Evolutionary conservation across 225 moss, liverwort and hornwort genomes (phyloP).

Genomic region (Bryum argenteum): DNA sequence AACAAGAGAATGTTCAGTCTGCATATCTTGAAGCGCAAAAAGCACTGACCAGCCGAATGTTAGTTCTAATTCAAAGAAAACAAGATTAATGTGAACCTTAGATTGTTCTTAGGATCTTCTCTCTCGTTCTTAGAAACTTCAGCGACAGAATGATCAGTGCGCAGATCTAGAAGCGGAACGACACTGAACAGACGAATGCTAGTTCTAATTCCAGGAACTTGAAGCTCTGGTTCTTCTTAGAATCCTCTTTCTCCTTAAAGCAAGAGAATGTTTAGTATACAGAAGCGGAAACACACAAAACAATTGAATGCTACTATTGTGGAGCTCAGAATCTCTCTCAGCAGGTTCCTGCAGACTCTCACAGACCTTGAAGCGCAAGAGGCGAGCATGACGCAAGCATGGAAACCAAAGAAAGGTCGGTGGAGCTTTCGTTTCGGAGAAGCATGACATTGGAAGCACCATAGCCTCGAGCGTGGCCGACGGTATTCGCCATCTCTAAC

Average conservation of each 20-base stretch:
- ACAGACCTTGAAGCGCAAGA: conserved; percentile 58
- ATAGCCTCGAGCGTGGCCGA: conserved; percentile 31
- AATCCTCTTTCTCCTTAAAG: too few relatives aligned
- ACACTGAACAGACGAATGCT: background rate
- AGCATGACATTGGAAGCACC: conserved; percentile 77
- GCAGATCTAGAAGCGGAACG: too few relatives aligned
- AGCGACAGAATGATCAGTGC: too few relatives aligned
- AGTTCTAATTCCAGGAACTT: background rate
- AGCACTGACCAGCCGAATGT: background rate
- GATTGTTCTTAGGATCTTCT: too few relatives aligned
- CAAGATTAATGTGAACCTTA: background rate
- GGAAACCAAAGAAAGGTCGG: conserved; percentile 76
- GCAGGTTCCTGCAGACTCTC: too few relatives aligned
- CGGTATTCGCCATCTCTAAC: conserved; percentile 39
- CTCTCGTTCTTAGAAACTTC: too few relatives aligned
- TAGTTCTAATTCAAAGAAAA: conserved; percentile 13
- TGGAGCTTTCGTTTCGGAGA: conserved; percentile 75
- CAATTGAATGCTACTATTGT: too few relatives aligned
- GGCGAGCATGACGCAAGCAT: conserved; percentile 89
- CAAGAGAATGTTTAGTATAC: too few relatives aligned
- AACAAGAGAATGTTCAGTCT: background rate
- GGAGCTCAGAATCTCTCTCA: background rate
- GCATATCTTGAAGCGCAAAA: background rate
- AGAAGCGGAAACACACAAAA: too few relatives aligned
- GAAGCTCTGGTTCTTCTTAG: background rate